Evolutionary conservation across 352 stramenopile species (phyloP).

Genomic region (Sclerospora graminicola): DNA sequence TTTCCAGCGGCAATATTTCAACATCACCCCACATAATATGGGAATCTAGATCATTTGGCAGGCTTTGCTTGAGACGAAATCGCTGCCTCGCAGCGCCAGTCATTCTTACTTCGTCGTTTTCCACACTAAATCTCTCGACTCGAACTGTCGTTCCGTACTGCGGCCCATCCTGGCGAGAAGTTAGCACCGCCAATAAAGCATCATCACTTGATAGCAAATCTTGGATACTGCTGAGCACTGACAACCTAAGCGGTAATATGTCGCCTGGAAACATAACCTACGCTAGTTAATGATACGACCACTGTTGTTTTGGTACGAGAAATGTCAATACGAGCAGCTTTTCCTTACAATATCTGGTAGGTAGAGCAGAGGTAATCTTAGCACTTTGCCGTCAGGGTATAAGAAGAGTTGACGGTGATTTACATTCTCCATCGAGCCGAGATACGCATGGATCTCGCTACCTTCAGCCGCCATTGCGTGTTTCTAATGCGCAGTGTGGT

Average conservation of each 20-base stretch:
- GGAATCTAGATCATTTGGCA: constrained; percentile 7
- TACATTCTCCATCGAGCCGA: constrained; percentile 59
- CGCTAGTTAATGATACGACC: neutral
- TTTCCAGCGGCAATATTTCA: constrained; percentile 50
- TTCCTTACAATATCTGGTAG: constrained; percentile 61
- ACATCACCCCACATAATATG: constrained; percentile 25
- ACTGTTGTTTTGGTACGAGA: neutral
- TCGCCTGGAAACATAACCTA: constrained; percentile 80
- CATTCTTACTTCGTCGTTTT: constrained; percentile 29
- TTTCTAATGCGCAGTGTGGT: no score
- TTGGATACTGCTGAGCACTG: constrained; percentile 34
- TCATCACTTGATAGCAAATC: constrained; percentile 32
- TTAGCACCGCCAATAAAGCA: constrained; percentile 47
- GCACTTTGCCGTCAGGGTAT: constrained; percentile 35
- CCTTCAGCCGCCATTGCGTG: no score
- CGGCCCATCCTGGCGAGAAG: constrained; percentile 37
- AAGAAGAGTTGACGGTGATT: constrained; percentile 33
- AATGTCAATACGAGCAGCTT: neutral
- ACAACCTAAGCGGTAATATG: constrained; percentile 61
- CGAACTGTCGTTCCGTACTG: constrained; percentile 60
- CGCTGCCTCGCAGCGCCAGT: constrained; percentile 59
- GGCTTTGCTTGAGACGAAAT: constrained; percentile 34
- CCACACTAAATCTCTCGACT: constrained; percentile 50
- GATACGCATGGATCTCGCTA: constrained; percentile 44
- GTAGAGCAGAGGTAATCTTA: constrained; percentile 59